phyloP scores from a whole-genome alignment of 1,284 basidiomycete species.

The Ganoderma boninense region DNA sequence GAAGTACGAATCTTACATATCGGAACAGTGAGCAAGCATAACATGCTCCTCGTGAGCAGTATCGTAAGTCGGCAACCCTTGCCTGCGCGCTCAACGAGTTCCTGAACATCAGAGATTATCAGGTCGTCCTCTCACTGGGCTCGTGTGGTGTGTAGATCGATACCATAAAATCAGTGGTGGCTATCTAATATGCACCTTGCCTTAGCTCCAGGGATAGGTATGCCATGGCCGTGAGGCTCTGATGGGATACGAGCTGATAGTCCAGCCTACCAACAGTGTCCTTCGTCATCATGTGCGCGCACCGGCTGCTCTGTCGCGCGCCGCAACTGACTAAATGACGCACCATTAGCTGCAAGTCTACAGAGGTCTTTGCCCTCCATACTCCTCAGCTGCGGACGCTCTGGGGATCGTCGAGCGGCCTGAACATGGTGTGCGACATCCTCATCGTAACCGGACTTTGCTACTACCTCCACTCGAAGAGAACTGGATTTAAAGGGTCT shows the following conservation, averaged over 20 bases:
- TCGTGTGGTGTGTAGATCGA: neutral
- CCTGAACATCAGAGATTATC: neutral
- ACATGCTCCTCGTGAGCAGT: neutral
- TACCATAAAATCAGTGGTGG: neutral
- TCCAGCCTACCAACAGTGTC: neutral
- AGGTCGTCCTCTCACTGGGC: neutral
- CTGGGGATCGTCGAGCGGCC: conserved; percentile 1
- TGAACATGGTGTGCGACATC: neutral
- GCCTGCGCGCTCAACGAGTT: neutral
- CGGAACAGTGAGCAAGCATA: neutral
- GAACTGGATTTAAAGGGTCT: neutral
- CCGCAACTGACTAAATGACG: neutral
- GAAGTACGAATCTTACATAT: neutral
- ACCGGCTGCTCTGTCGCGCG: neutral
- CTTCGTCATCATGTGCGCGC: neutral
- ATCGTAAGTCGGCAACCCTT: neutral
- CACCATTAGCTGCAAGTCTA: neutral
- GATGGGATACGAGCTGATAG: neutral
- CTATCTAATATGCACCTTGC: neutral
- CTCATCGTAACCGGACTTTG: conserved; percentile 7
- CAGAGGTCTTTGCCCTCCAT: neutral
- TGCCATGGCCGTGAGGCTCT: neutral
- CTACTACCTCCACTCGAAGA: neutral
- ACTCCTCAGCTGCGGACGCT: neutral
- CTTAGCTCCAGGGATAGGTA: neutral